Percentiles rank a stretch among this genome's conserved stretches.
Evolutionary conservation across 148 eudicot genomes (phyloP).

Genomic region (Camellia lanceoleosa): DNA sequence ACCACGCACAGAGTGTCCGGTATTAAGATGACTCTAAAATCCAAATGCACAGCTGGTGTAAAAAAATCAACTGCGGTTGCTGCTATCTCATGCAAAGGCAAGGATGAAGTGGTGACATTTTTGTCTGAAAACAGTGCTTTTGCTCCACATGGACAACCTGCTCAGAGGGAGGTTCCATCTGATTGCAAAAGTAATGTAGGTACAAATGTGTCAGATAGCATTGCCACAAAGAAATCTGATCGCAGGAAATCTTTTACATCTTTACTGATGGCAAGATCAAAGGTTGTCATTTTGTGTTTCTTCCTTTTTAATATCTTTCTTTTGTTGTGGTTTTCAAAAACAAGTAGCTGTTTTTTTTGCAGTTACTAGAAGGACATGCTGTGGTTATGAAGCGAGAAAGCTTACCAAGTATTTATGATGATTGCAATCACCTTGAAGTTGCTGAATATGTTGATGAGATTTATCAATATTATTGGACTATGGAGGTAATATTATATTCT

Average conservation of each 20-base stretch:
- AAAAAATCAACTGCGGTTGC: slow-evolving; percentile 25
- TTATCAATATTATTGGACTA: slow-evolving; percentile 81
- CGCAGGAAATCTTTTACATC: slow-evolving; percentile 81
- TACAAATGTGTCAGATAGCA: slow-evolving; percentile 22
- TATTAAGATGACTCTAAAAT: slow-evolving; percentile 30
- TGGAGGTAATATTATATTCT: slow-evolving; percentile 53
- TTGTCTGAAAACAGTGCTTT: slow-evolving; percentile 21
- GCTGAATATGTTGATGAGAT: slow-evolving; percentile 92
- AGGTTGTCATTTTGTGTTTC: slow-evolving; percentile 38
- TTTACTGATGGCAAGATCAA: slow-evolving; percentile 56
- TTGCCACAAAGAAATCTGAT: slow-evolving; percentile 41
- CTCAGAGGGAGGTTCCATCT: slow-evolving; percentile 25
- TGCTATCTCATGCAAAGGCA: slow-evolving; percentile 31
- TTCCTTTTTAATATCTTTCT: background rate
- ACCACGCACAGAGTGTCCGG: slow-evolving; percentile 24
- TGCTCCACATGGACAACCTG: slow-evolving; percentile 26
- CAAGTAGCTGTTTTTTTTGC: slow-evolving; percentile 19
- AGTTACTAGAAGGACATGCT: slow-evolving; percentile 41
- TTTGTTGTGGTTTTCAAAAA: background rate
- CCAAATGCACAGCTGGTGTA: slow-evolving; percentile 24
- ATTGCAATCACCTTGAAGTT: slow-evolving; percentile 82
- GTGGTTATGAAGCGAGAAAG: slow-evolving; percentile 37
- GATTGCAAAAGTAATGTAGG: slow-evolving; percentile 22
- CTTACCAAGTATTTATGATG: slow-evolving; percentile 63
- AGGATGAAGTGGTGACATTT: slow-evolving; percentile 25